These are phyloP conservation scores for Stylonectria norvegica DNA, from an alignment of 2,329 filamentous ascomycete species.

Conservation along the genomic window DNA sequence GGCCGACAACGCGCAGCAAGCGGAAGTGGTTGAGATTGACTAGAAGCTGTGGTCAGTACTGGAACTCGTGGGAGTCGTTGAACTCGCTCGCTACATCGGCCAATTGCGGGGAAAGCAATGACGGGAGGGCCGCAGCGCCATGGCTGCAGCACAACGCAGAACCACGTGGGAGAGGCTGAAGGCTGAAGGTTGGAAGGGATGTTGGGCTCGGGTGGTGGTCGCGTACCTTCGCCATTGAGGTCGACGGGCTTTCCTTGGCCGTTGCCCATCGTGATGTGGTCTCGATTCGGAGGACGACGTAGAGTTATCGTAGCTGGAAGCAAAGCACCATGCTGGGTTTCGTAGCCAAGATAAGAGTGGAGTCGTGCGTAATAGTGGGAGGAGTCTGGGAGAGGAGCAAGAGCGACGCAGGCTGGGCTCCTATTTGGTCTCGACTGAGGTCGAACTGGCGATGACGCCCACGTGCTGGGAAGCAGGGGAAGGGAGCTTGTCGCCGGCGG, in stretches of 20 bases:
- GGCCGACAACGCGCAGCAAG: slow-evolving; percentile 89
- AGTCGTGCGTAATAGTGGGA: slow-evolving; percentile 23
- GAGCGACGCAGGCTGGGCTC: too few relatives aligned
- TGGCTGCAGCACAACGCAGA: slow-evolving; percentile 24
- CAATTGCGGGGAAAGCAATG: slow-evolving; percentile 11
- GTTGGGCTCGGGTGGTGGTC: slow-evolving; percentile 11
- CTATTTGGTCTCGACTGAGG: too few relatives aligned
- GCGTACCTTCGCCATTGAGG: slow-evolving; percentile 83
- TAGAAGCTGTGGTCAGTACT: slow-evolving; percentile 34
- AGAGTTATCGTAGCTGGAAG: slow-evolving; percentile 29
- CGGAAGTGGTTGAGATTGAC: slow-evolving; percentile 98
- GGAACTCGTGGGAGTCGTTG: slow-evolving; percentile 1
- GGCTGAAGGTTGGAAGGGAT: slow-evolving; percentile 15
- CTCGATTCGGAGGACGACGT: slow-evolving; percentile 25
- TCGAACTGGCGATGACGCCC: too few relatives aligned
- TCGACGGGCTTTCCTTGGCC: slow-evolving; percentile 90
- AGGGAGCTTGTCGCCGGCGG: too few relatives aligned
- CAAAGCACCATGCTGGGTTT: slow-evolving; percentile 30
- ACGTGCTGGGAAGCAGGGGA: too few relatives aligned
- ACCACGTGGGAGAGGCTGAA: slow-evolving; percentile 23
- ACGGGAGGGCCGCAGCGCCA: slow-evolving; percentile 13
- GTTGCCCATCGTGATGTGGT: slow-evolving; percentile 74
- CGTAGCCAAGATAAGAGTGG: slow-evolving; percentile 19
- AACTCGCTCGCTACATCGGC: neutral
- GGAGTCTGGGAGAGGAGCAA: too few relatives aligned